Base-by-base conservation (phyloP, 179 eudicot species). In the Vitellaria paradoxa region DNA sequence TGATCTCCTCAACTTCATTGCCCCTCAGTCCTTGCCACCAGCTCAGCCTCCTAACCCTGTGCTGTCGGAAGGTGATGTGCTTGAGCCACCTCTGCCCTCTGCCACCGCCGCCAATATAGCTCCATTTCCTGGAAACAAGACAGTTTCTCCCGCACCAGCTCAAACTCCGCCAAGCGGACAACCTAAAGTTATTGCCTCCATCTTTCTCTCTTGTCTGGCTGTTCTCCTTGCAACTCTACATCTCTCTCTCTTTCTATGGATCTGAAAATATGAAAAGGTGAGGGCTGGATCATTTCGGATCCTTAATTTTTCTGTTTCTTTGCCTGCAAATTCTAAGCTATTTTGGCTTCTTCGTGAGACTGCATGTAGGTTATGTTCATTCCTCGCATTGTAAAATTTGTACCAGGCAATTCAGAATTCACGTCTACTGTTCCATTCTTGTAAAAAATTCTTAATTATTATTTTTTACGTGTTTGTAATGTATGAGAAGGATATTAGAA, bases 1-100 rank as follows among this genome's bases (percentile, higher is more conserved):
- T 30, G 23, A 82, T 37, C 90, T 93, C 46, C 14, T 86, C 20
- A 13, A 30, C 61, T 46, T 84, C 37, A 76, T 88, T 52, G 14
- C 11, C 57, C 70, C 87, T 9, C 56, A 40, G n/a, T 0, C 0
- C 0, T 2, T 79, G 81, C 93, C 98, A 15, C 98, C 97, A 68
- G 92, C 92, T 4, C 79, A 82, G 23, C 88, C 99, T 76, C 99
- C 99, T 14, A 76, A 79, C 73, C 92, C 92, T 7, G 66, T 88
- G 56, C 89, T 96, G 47, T 73, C 73, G 0, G 89, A 80, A 0
- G 30, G 77, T 5, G 97, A 87, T 30, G 97, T 96, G 66, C 70
- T 78, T 14, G 99, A 90, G 79, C 78, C 96, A 5, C 94, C 99
- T 77, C 84, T 96, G 3, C 96, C 98, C 17, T 61, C 84, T 9